A percentile compares a stretch with the other conserved stretches of the same genome.
phyloP scores from a whole-genome alignment of 163 green algal species.

The Volvox carteri region DNA sequence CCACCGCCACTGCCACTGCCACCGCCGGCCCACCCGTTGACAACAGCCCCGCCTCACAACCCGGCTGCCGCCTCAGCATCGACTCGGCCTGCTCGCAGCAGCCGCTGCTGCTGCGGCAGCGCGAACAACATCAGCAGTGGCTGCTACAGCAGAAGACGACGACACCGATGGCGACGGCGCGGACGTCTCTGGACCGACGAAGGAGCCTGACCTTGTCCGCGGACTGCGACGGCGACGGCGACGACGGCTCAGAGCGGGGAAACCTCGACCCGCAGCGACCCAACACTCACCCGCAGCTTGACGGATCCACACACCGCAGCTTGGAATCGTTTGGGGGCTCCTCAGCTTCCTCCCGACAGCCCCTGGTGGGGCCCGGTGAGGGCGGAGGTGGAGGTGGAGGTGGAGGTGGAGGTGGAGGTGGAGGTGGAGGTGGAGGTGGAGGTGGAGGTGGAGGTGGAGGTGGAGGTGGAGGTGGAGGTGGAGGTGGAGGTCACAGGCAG shows the following conservation, averaged over 20 bases:
- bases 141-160: too few species aligned
- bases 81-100: constrained; percentile 37
- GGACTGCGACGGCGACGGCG: too few species aligned
- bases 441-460: background rate
- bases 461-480: background rate
- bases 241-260: background rate
- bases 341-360: constrained; percentile 5
- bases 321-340: background rate
- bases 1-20: background rate
- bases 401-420: background rate
- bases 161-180: too few species aligned
- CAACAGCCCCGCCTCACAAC: background rate
- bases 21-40: background rate
- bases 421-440: background rate
- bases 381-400: background rate
- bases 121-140: background rate
- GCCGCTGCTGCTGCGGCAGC: constrained; percentile 28
- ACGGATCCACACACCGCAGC: background rate
- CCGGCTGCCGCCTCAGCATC: background rate
- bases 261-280: background rate
- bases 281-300: background rate
- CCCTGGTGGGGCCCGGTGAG: background rate
- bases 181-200: too few species aligned
- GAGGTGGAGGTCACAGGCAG: background rate
- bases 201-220: too few species aligned